Conservation (phyloP, 192 early-diverging fungal genomes). For the Cladochytrium replicatum region DNA sequence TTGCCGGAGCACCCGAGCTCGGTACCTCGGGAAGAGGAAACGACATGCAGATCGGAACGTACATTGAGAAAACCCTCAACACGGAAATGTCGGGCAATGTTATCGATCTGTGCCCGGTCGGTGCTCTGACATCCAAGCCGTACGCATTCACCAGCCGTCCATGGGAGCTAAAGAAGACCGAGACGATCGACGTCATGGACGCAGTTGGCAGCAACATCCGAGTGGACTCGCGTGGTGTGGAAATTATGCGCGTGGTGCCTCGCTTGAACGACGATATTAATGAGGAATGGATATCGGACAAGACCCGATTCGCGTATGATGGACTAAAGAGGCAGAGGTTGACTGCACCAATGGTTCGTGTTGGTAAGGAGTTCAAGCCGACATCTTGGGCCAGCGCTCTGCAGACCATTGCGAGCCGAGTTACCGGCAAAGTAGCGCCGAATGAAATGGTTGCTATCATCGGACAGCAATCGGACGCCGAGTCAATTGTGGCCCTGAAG, state of each 20-base stretch:
- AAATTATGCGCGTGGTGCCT: conserved; percentile 93
- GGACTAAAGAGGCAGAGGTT: conserved; percentile 93
- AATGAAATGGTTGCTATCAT: conserved; percentile 72
- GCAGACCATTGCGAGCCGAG: conserved; percentile 51
- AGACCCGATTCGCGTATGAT: conserved; percentile 89
- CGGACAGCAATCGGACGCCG: conserved; percentile 88
- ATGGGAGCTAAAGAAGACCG: conserved; percentile 95
- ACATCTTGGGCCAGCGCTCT: conserved; percentile 85
- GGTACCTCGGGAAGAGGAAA: conserved; percentile 94
- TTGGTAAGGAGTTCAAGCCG: conserved; percentile 71
- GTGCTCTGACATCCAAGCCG: conserved; percentile 93
- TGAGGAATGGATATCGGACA: conserved; percentile 99
- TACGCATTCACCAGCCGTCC: conserved; percentile 88
- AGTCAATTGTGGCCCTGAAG: conserved; percentile 88
- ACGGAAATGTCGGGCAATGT: conserved; percentile 97
- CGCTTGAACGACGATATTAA: conserved; percentile 96
- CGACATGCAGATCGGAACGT: conserved; percentile 97
- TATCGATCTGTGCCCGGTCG: conserved; percentile 96
- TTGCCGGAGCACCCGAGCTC: conserved; percentile 89
- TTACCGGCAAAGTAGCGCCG: conserved; percentile 44
- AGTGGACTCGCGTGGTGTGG: conserved; percentile 87
- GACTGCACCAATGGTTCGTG: conserved; percentile 80
- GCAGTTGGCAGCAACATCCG: conserved; percentile 94
- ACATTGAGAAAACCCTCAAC: conserved; percentile 74
- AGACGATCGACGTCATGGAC: conserved; percentile 90